A percentile compares a stretch with the other conserved stretches of the same genome.
phyloP scores from a whole-genome alignment of 805 yeast genomes.

The Candida verbasci region DNA sequence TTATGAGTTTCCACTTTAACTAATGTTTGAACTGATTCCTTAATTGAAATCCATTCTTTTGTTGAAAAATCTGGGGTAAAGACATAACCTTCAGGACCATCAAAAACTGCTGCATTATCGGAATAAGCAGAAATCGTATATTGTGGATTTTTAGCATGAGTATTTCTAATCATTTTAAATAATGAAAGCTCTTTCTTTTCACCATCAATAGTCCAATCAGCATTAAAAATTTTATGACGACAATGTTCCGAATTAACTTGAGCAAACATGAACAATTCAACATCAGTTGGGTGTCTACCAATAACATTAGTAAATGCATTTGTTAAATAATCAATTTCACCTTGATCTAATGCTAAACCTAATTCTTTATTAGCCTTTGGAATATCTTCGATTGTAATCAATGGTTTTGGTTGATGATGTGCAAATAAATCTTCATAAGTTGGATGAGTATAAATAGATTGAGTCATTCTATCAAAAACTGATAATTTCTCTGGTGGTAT shows the following conservation, averaged over 20 bases:
- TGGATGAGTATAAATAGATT: constrained; percentile 64
- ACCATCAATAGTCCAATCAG: constrained; percentile 95
- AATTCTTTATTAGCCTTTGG: constrained; percentile 71
- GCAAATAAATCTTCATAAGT: constrained; percentile 66
- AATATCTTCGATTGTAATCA: constrained; percentile 67
- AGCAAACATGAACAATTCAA: constrained; percentile 97
- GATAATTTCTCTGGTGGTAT: constrained; percentile 21
- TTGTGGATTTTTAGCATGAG: constrained; percentile 76
- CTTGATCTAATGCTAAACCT: constrained; percentile 92
- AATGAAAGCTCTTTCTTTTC: constrained; percentile 66
- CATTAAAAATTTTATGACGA: constrained; percentile 97
- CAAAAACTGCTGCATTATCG: constrained; percentile 95
- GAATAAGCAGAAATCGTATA: constrained; percentile 90
- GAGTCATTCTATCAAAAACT: constrained; percentile 94
- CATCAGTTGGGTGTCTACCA: constrained; percentile 94
- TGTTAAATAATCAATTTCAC: constrained; percentile 86
- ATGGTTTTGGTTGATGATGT: constrained; percentile 76
- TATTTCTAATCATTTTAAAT: constrained; percentile 94
- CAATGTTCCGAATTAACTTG: constrained; percentile 99
- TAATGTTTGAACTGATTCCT: constrained; percentile 81
- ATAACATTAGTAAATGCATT: constrained; percentile 72
- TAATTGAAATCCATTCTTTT: constrained; percentile 66
- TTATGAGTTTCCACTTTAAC: constrained; percentile 98
- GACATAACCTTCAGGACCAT: constrained; percentile 73
- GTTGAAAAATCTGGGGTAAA: constrained; percentile 74